Conservation (phyloP, 441 rosid species). For the Populus tomentosa region DNA sequence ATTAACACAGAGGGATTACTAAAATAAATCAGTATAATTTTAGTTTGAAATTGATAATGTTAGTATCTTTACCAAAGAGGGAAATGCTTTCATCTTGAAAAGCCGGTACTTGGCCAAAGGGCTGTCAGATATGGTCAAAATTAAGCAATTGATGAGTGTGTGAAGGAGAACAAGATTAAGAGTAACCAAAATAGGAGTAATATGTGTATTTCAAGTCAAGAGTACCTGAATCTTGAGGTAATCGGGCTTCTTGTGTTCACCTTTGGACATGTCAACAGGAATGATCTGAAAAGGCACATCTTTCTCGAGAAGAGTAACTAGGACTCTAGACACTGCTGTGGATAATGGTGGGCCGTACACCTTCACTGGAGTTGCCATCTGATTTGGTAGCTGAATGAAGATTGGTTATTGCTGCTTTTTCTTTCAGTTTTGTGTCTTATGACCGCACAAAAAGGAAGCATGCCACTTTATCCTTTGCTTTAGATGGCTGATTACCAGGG, state of each 20-base stretch:
- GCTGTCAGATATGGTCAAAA: constrained; percentile 25
- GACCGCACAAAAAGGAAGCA: neutral
- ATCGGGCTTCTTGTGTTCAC: constrained; percentile 64
- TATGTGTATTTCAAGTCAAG: neutral
- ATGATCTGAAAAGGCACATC: constrained; percentile 60
- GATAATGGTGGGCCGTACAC: constrained; percentile 64
- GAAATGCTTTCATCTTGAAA: constrained; percentile 54
- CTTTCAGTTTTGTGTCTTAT: neutral
- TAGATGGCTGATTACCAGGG: neutral
- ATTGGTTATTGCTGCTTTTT: neutral
- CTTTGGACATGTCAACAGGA: constrained; percentile 48
- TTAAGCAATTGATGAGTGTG: neutral
- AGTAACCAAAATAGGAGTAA: neutral
- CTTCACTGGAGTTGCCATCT: constrained; percentile 52
- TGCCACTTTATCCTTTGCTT: constrained; percentile 7
- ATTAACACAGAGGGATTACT: neutral
- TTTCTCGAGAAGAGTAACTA: constrained; percentile 58
- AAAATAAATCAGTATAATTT: neutral
- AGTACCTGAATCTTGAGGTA: constrained; percentile 58
- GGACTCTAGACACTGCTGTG: constrained; percentile 56
- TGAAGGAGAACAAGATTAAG: neutral
- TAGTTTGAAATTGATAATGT: neutral
- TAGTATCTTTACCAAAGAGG: constrained; percentile 44
- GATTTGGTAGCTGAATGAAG: neutral
- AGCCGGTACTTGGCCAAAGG: constrained; percentile 78